Evolutionary conservation across 495 filamentous ascomycete genomes (phyloP), one percentile per base, ranked within the genome.

Genomic region (Pseudevernia furfuracea): DNA sequence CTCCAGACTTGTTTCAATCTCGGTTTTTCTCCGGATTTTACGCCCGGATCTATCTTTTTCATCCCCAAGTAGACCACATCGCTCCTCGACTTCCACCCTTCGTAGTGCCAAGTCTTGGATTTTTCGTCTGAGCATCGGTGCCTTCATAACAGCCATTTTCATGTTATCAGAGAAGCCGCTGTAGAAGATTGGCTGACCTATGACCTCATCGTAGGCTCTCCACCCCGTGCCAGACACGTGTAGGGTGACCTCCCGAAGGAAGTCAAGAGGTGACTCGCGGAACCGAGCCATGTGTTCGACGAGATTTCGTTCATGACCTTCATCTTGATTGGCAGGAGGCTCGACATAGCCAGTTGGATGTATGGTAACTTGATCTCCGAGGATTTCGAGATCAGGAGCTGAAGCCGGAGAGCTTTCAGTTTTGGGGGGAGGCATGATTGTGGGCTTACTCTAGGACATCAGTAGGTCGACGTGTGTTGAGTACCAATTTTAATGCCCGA

Each of bases 131-230:
- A 98, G 75, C 68, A 92, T 83, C 0, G 86, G 82, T 58, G 87
- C 90, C n/a, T 77, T 80, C 70, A 96, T 73, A 25, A 97, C 88
- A 41, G 78, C 75, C 21, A 75, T 74, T 76, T 88, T 95, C 85
- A 98, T 97, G 52, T 89, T 84, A 65, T 97, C 94, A 43, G 85
- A 85, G 75, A 96, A 98, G 23, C 94, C 94, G 9, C 86, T 76
- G 73, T 97, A 97, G 79, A 92, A 97, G 43, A 97, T 87, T 1
- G 90, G 89, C 74, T 96, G 93, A 17, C 94, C 94, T 67, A 97
- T 85, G 66, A 90, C 81, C 61, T 89, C 79, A 73, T 97, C 90
- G 79, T 98, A 98, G 65, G 88, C 88, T 60, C 94, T 86, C 94
- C 94, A 98, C 61, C 91, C 92, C 5, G 87, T 87, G 60, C 94